Conservation (phyloP, 257 asterid genomes). For the Solanum clarkiae region DNA sequence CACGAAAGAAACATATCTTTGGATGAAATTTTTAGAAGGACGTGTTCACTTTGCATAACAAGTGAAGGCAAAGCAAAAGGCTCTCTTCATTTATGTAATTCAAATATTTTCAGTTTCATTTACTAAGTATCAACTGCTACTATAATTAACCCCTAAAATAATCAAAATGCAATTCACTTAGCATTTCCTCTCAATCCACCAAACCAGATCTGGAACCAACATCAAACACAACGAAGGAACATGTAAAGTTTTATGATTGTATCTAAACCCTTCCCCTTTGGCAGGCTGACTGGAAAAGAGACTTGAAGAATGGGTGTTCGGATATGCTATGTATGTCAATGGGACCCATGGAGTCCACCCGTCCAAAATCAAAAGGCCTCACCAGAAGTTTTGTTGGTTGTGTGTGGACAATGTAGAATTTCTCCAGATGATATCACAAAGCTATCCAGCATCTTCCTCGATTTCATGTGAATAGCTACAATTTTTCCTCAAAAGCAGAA, state of each 20-base stretch:
- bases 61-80: not conserved
- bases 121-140: not conserved
- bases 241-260: not conserved
- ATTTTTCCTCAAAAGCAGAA: not conserved
- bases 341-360: not conserved
- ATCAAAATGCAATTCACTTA: not conserved
- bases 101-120: not conserved
- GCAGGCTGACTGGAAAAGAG: not conserved
- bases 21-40: not conserved
- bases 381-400: not conserved
- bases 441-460: too few species aligned
- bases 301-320: not conserved
- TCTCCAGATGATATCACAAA: not conserved
- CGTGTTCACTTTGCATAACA: not conserved
- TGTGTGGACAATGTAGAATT: not conserved
- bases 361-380: not conserved
- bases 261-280: too few species aligned
- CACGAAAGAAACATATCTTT: not conserved
- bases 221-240: not conserved
- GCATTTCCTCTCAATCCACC: not conserved
- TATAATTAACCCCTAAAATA: not conserved
- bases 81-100: not conserved
- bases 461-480: not conserved
- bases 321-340: not conserved
- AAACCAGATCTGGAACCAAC: not conserved